Base-by-base conservation (phyloP, 495 filamentous ascomycete genomes). In the Penicillium bovifimosum region DNA sequence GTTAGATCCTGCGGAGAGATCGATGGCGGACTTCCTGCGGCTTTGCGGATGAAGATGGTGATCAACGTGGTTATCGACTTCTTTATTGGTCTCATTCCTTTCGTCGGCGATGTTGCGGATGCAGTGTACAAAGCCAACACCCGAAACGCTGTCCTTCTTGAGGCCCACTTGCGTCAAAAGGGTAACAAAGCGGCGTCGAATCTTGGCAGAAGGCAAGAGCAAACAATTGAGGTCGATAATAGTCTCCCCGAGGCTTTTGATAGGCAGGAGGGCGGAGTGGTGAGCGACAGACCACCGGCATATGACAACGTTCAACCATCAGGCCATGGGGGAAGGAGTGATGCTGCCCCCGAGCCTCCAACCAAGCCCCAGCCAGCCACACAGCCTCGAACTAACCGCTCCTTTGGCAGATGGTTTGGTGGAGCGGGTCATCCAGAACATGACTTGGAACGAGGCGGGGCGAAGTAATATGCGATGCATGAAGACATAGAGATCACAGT, bases 61-160 rank as follows among this genome's bases (percentile, higher is more conserved):
- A 65, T 87, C 51, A 88, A 95, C 66, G 77, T 96, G 39, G 41
- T 82, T 3, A 44, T 91, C 26, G 93, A 96, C 66, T 88, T 95
- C 55, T 59, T 81, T 46, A 76, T 96, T 36, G 93, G 93, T 11
- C 72, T 98, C 7, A 73, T 96, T 16, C 93, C 93, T 0, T 80
- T 96, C 55, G 47, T 96, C 6, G 93, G 93, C 16, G 93, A 96
- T 59, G 20, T 97, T 20, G 79, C 79, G 32, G 93, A 97, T 63
- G 81, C 80, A 6, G 59, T 78, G 2, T 82, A 76, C 60, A 80
- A 80, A 50, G 71, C 83, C 65, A 95, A 95, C 63, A 91, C 87
- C 2, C 76, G 82, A 53, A 95, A 91, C 60, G 87, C 86, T 4
- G 73, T 85, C 39, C 61, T 86, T 8, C 76, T 95, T n/a, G 87